Evolutionary conservation across 148 eudicot species (phyloP).

Genomic region (Nyssa sinensis): DNA sequence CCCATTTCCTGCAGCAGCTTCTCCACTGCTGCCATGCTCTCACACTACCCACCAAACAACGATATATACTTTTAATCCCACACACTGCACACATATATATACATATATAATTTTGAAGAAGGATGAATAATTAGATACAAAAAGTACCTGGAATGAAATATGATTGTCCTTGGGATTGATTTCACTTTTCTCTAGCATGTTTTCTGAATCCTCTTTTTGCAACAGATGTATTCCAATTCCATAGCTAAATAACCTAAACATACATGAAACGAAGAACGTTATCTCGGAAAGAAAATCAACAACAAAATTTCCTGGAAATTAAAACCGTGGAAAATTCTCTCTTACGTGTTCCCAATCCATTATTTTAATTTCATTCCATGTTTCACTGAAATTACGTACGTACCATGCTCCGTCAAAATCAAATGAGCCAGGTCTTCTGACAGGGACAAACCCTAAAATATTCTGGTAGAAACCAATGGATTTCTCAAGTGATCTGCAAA

Average conservation of each 20-base stretch:
- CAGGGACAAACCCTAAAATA: slow-evolving; percentile 76
- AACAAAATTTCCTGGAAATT: background rate
- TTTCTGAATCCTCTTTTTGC: slow-evolving; percentile 66
- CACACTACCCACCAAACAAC: slow-evolving; percentile 44
- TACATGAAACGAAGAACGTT: background rate
- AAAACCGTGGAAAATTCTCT: background rate
- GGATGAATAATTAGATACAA: background rate
- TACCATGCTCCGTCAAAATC: slow-evolving; percentile 93
- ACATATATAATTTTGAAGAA: too few species aligned
- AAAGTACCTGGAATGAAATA: slow-evolving; percentile 83
- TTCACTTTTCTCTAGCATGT: slow-evolving; percentile 53
- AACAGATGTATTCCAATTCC: slow-evolving; percentile 86
- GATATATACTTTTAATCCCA: too few species aligned
- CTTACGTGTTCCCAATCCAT: too few species aligned
- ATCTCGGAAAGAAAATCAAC: background rate
- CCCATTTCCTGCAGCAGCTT: slow-evolving; percentile 72
- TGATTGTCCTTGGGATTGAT: slow-evolving; percentile 87
- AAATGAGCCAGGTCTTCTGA: slow-evolving; percentile 76
- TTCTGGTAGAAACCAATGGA: slow-evolving; percentile 73
- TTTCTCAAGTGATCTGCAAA: slow-evolving; percentile 73
- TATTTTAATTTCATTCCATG: too few species aligned
- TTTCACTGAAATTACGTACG: background rate
- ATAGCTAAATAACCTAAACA: slow-evolving; percentile 58
- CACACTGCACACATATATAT: too few species aligned
- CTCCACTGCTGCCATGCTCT: slow-evolving; percentile 84